phyloP scores from a whole-genome alignment of 139 green algal species.

The Prasinococcaceae sp. region DNA sequence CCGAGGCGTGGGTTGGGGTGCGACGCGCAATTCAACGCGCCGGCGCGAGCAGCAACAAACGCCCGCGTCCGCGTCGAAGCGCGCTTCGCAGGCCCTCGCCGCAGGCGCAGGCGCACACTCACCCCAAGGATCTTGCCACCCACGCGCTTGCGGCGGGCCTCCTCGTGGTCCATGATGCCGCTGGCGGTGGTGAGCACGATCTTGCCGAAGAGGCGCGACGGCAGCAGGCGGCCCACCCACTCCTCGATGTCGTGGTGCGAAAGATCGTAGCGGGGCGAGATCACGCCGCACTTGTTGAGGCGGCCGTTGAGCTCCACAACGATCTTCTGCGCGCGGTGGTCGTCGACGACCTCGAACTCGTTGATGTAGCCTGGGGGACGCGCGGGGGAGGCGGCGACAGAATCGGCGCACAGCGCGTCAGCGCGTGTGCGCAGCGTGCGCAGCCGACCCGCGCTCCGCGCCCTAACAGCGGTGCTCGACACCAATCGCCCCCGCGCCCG shows the following conservation, averaged over 20 bases:
- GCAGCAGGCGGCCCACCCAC: constrained; percentile 89
- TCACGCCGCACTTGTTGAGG: constrained; percentile 99
- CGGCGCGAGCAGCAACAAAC: too few relatives aligned
- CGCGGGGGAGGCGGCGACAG: too few relatives aligned
- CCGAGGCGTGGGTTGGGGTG: too few relatives aligned
- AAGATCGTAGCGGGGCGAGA: constrained; percentile 90
- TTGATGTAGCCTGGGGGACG: constrained; percentile 84
- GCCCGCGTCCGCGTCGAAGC: too few relatives aligned
- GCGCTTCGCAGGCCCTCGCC: too few relatives aligned
- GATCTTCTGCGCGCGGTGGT: constrained; percentile 96
- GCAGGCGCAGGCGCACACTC: too few relatives aligned
- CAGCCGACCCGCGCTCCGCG: too few relatives aligned
- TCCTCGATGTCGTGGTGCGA: constrained; percentile 58
- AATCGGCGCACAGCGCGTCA: too few relatives aligned
- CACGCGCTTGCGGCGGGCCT: constrained; percentile 89
- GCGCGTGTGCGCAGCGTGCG: too few relatives aligned
- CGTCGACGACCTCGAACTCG: constrained; percentile 98
- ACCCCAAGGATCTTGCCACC: constrained; percentile 79
- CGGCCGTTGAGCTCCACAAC: constrained; percentile 96
- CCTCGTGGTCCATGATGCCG: constrained; percentile 99
- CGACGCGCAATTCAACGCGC: too few relatives aligned
- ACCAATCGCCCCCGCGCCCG: too few relatives aligned
- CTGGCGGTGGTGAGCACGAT: constrained; percentile 92
- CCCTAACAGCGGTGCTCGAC: too few relatives aligned
- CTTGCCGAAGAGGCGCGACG: constrained; percentile 72